Conservation (phyloP, 1,284 basidiomycete species). For the Ganoderma boninense region DNA sequence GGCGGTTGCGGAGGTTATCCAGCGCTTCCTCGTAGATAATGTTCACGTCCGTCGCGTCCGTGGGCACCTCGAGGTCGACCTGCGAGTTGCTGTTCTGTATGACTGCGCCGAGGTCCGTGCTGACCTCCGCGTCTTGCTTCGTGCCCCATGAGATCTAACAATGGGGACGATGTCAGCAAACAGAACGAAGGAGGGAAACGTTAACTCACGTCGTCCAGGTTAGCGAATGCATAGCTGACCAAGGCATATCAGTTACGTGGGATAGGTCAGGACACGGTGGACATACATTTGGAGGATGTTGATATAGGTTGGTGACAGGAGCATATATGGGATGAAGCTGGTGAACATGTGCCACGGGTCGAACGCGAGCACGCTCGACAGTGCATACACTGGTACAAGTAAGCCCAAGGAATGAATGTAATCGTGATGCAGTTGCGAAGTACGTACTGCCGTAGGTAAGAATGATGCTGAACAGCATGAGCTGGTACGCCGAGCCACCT, state of each 20-base stretch:
- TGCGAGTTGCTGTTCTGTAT: conserved; percentile 80
- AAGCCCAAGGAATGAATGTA: not conserved
- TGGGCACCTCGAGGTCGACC: conserved; percentile 90
- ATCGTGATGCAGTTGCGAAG: not conserved
- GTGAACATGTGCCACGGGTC: conserved; percentile 96
- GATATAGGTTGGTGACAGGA: conserved; percentile 90
- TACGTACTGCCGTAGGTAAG: conserved; percentile 85
- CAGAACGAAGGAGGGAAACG: no score
- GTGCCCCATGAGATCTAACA: conserved; percentile 89
- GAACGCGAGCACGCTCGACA: conserved; percentile 86
- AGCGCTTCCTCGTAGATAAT: conserved; percentile 91
- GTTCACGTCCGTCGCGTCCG: conserved; percentile 89
- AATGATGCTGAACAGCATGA: conserved; percentile 85
- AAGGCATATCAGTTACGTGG: conserved; percentile 12
- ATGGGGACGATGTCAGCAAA: conserved; percentile 17
- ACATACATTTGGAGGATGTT: conserved; percentile 87
- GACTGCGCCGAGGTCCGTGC: conserved; percentile 83
- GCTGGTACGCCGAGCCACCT: conserved; percentile 70
- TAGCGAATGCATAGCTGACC: conserved; percentile 79
- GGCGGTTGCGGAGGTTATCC: conserved; percentile 78
- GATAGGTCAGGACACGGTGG: not conserved
- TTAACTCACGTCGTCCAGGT: conserved; percentile 87
- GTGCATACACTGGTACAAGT: conserved; percentile 64
- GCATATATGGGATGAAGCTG: conserved; percentile 88
- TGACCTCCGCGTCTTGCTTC: conserved; percentile 78